Conservation (phyloP, 768 basidiomycete species). For the Mrakia gelida region DNA sequence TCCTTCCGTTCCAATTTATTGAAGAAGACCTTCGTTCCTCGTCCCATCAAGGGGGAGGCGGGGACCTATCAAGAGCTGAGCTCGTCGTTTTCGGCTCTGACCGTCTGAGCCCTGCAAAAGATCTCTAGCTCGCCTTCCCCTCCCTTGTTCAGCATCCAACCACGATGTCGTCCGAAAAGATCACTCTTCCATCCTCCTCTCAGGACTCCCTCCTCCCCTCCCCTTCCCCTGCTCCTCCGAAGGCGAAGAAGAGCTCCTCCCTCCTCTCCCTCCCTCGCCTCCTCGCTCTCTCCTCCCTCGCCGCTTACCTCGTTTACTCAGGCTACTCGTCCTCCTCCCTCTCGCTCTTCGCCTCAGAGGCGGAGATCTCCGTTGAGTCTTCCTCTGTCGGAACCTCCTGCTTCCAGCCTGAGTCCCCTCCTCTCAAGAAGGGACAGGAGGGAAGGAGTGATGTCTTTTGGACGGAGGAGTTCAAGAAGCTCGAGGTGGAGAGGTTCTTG, state of each 20-base stretch:
- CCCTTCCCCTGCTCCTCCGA: not conserved
- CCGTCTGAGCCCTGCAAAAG: too few relatives aligned
- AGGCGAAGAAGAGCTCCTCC: not conserved
- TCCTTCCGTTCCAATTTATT: too few relatives aligned
- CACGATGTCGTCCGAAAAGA: not conserved
- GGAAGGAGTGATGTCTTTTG: slow-evolving; percentile 21
- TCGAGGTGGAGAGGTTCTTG: slow-evolving; percentile 32
- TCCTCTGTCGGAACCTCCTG: not conserved
- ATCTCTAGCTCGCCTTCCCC: too few relatives aligned
- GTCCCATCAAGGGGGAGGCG: too few relatives aligned
- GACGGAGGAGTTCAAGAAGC: slow-evolving; percentile 11
- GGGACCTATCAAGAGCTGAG: too few relatives aligned
- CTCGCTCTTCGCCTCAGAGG: not conserved
- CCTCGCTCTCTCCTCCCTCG: slow-evolving; percentile 20
- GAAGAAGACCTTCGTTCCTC: too few relatives aligned
- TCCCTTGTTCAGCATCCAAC: too few relatives aligned
- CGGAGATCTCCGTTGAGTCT: not conserved
- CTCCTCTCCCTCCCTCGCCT: not conserved
- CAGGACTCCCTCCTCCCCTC: not conserved
- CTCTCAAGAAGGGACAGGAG: not conserved
- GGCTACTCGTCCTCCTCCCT: not conserved
- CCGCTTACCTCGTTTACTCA: slow-evolving; percentile 7
- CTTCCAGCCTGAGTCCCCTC: not conserved
- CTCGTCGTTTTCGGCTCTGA: too few relatives aligned
- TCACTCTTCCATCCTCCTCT: not conserved